These are phyloP conservation scores for Pestalotiopsis sp. DNA, from an alignment of 2,329 filamentous ascomycete species.

Conservation along the genomic window DNA sequence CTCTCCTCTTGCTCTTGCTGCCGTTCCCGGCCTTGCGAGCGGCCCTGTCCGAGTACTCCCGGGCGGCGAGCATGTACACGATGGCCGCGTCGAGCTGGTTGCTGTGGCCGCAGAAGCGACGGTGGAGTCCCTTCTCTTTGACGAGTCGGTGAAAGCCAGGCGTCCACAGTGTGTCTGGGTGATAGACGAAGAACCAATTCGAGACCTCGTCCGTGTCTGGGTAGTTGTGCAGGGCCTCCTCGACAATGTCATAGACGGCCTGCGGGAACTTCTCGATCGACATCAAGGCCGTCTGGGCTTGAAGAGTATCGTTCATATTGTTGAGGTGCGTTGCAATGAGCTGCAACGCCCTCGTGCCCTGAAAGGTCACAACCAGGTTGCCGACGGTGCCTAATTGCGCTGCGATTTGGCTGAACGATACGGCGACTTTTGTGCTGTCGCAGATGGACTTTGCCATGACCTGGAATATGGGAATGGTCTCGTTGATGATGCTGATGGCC, in stretches of 20 bases:
- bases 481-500: constrained; percentile 1
- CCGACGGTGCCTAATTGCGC: constrained; percentile 33
- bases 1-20: constrained; percentile 18
- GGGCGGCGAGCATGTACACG: constrained; percentile 40
- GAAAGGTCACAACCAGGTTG: constrained; percentile 37
- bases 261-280: constrained; percentile 39
- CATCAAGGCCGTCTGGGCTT: constrained; percentile 37
- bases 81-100: constrained; percentile 43
- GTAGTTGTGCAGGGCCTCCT: constrained; percentile 36
- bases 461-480: constrained; percentile 33
- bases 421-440: constrained; percentile 33
- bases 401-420: constrained; percentile 33
- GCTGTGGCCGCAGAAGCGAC: constrained; percentile 41
- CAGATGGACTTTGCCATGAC: constrained; percentile 36
- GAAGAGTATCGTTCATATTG: constrained; percentile 33
- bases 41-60: constrained; percentile 27
- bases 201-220: constrained; percentile 29
- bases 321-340: constrained; percentile 37
- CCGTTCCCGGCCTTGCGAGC: constrained; percentile 15
- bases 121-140: constrained; percentile 34
- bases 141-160: constrained; percentile 40
- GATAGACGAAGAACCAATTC: constrained; percentile 44
- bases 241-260: constrained; percentile 39
- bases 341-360: constrained; percentile 37
- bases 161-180: constrained; percentile 45